Base-by-base conservation (phyloP, 2,329 filamentous ascomycete species). In the Didymella arachidicola region DNA sequence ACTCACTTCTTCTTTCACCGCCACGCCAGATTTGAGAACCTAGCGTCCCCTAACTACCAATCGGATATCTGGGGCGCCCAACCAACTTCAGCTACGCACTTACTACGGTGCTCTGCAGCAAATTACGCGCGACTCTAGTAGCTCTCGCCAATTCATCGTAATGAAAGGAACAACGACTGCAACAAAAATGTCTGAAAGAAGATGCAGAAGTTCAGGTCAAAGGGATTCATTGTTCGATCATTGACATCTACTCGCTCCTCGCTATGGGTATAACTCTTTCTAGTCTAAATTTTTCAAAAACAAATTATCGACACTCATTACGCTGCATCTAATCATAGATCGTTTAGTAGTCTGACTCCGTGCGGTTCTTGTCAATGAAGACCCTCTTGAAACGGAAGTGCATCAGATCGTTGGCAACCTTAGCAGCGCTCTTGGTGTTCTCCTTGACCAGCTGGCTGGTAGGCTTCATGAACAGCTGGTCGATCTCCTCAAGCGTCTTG, bases 401-500 rank as follows among this genome's bases (percentile, higher is more conserved):
- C 22, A 76, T 63, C 49, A 84, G 57, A 64, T 84, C 82, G 27
- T 72, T 73, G 5, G 81, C 78, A 4, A 81, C 79, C 64, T 79
- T 70, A 58, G 72, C 76, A 3, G 78, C 78, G 36, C 64, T 72
- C 64, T 79, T 81, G n/a, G 75, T 74, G 36, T 81, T 72, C 61
- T 70, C 58, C 57, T 77, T 79, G 0, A 90, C 87, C 43, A 90
- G 81, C 43, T 88, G 83, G 41, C 79, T 78, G 0, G 88, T 91
- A 0, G 88, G 87, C 60, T 84, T 81, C 48, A 83, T 81, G 72
- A 91, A 90, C 19, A 91, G 79, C 36, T 86, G 78, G 60, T 91
- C 88, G 59, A 91, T 90, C 75, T 91, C 89, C 76, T 91, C 89
- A 0, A 91, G 82, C 2, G 84, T 84, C 73, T 80, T 79, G 72